phyloP scores from a whole-genome alignment of 371 early-diverging fungal genomes.

The Syncephalastrum sp. region DNA sequence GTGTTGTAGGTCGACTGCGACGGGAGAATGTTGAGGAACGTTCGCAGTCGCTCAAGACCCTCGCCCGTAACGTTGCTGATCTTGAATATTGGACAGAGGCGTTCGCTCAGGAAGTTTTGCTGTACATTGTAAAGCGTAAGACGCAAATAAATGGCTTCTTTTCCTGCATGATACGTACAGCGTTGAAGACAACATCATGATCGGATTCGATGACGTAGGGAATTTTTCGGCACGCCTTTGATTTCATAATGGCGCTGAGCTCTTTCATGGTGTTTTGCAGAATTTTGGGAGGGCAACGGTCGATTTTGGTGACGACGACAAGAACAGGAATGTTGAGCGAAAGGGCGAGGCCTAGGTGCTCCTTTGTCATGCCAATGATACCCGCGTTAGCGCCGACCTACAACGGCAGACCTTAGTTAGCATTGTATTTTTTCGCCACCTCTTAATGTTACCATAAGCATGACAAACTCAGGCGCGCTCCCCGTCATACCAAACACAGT shows the following conservation, averaged over 20 bases:
- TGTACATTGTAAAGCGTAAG: constrained; percentile 4
- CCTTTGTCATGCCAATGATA: constrained; percentile 92
- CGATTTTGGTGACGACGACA: constrained; percentile 90
- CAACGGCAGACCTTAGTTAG: neutral
- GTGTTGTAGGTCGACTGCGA: constrained; percentile 65
- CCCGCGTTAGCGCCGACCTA: constrained; percentile 87
- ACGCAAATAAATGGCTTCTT: neutral
- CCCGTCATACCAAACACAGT: constrained; percentile 94
- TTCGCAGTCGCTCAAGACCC: constrained; percentile 78
- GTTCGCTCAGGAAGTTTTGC: constrained; percentile 79
- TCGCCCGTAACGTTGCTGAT: constrained; percentile 92
- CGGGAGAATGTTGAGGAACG: constrained; percentile 83
- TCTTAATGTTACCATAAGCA: constrained; percentile 68
- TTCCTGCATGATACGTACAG: constrained; percentile 34
- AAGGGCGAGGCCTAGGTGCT: constrained; percentile 88
- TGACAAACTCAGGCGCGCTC: constrained; percentile 85
- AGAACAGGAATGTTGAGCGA: constrained; percentile 86
- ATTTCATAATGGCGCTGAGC: constrained; percentile 78
- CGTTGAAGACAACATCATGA: constrained; percentile 78
- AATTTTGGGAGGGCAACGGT: constrained; percentile 87
- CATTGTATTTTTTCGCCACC: neutral
- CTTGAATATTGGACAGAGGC: constrained; percentile 92
- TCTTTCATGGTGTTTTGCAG: constrained; percentile 83
- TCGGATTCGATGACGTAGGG: constrained; percentile 81
- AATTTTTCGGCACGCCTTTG: constrained; percentile 88